Evolutionary conservation across 129 eudicot genomes (phyloP).

Genomic region (Calendula officinalis): DNA sequence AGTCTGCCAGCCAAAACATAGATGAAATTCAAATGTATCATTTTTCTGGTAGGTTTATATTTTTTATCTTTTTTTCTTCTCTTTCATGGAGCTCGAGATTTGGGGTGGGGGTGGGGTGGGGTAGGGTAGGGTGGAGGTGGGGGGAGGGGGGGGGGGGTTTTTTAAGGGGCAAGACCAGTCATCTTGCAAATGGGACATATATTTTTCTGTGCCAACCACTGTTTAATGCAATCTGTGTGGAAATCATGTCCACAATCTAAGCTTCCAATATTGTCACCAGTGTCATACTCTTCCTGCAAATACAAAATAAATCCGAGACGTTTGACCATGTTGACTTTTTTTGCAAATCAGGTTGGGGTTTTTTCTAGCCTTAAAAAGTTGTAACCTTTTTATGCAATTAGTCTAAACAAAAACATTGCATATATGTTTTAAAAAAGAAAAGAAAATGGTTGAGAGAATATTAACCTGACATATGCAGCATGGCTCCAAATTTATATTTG

Average conservation of each 20-base stretch:
- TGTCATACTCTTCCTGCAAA: constrained; percentile 33
- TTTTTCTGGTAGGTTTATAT: neutral
- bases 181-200: constrained; percentile 43
- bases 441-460: neutral
- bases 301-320: neutral
- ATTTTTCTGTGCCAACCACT: constrained; percentile 39
- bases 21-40: constrained; percentile 24
- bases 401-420: neutral
- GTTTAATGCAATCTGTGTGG: constrained; percentile 37
- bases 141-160: neutral
- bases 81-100: constrained; percentile 1
- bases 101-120: neutral
- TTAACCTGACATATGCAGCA: constrained; percentile 77
- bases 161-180: constrained; percentile 36
- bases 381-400: neutral
- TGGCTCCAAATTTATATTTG: constrained; percentile 39
- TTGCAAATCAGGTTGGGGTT: too few relatives aligned
- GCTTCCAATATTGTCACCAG: constrained; percentile 33
- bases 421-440: neutral
- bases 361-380: too few relatives aligned
- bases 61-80: neutral
- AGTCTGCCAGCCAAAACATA: constrained; percentile 25
- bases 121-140: neutral
- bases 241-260: constrained; percentile 43
- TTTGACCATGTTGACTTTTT: too few relatives aligned